These are phyloP conservation scores for Pseudogymnoascus sp. DNA, from an alignment of 2,329 filamentous ascomycete genomes.

Conservation along the genomic window DNA sequence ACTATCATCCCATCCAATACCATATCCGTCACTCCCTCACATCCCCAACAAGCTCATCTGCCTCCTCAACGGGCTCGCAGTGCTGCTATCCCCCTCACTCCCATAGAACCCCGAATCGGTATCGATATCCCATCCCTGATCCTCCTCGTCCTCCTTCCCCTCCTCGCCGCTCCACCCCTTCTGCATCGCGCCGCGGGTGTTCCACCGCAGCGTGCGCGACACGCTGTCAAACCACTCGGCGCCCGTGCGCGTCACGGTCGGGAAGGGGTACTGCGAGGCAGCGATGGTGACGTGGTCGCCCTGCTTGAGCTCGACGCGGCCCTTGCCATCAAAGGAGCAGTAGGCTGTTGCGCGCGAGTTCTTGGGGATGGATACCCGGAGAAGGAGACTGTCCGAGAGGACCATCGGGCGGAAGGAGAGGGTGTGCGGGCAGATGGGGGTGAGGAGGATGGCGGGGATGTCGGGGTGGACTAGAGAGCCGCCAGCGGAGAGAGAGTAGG, in stretches of 20 bases:
- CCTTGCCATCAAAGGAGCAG: slow-evolving; percentile 96
- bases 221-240: slow-evolving; percentile 98
- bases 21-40: slow-evolving; percentile 19
- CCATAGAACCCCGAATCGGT: slow-evolving; percentile 69
- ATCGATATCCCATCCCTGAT: slow-evolving; percentile 87
- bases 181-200: slow-evolving; percentile 83
- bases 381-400: slow-evolving; percentile 85
- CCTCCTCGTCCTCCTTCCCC: slow-evolving; percentile 37
- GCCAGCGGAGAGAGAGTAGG: slow-evolving; percentile 92
- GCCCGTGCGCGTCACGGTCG: slow-evolving; percentile 82
- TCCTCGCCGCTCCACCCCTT: slow-evolving; percentile 60
- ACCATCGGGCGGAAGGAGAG: slow-evolving; percentile 98
- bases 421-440: slow-evolving; percentile 95
- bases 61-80: slow-evolving; percentile 61
- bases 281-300: slow-evolving; percentile 96
- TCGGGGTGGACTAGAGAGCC: slow-evolving; percentile 94
- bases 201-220: slow-evolving; percentile 87
- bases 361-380: slow-evolving; percentile 80
- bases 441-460: slow-evolving; percentile 92
- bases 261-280: slow-evolving; percentile 93
- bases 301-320: slow-evolving; percentile 83
- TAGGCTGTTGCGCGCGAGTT: slow-evolving; percentile 88
- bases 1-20: background rate
- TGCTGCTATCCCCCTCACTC: slow-evolving; percentile 65
- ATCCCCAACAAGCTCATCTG: slow-evolving; percentile 69